phyloP scores from a whole-genome alignment of 2,329 filamentous ascomycete genomes.

The Trichoderma sp. region DNA sequence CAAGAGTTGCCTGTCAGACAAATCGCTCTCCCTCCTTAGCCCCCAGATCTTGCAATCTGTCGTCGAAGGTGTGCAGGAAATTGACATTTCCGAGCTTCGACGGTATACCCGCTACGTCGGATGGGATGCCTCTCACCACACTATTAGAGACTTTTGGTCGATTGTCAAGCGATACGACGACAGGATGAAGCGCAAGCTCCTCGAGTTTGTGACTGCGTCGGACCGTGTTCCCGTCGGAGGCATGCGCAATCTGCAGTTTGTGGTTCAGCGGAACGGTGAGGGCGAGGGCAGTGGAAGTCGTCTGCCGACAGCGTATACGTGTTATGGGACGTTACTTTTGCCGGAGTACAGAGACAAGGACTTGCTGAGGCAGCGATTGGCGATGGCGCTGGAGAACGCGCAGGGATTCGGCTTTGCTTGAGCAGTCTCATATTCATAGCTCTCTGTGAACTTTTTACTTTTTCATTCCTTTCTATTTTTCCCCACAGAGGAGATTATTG shows the following conservation, averaged over 20 bases:
- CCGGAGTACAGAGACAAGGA: slow-evolving; percentile 77
- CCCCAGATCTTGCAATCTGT: slow-evolving; percentile 72
- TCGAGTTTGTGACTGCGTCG: slow-evolving; percentile 94
- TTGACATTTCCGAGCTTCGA: slow-evolving; percentile 74
- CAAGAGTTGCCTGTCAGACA: slow-evolving; percentile 68
- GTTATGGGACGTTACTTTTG: slow-evolving; percentile 84
- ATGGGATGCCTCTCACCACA: slow-evolving; percentile 68
- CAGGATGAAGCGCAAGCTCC: slow-evolving; percentile 70
- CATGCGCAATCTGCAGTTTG: slow-evolving; percentile 77
- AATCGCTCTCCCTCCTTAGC: slow-evolving; percentile 71
- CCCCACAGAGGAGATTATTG: background rate
- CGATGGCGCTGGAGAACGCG: slow-evolving; percentile 84
- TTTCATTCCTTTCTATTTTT: background rate
- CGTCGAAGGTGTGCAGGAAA: slow-evolving; percentile 79
- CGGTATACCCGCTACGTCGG: slow-evolving; percentile 76
- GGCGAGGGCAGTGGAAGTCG: slow-evolving; percentile 56
- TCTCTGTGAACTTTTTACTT: background rate
- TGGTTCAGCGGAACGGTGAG: slow-evolving; percentile 75
- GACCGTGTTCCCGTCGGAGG: slow-evolving; percentile 89
- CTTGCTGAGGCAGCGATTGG: slow-evolving; percentile 71
- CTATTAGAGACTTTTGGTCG: slow-evolving; percentile 81
- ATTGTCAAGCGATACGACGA: slow-evolving; percentile 70
- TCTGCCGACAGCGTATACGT: slow-evolving; percentile 87
- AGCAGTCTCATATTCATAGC: slow-evolving; percentile 11
- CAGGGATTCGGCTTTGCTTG: slow-evolving; percentile 85